phyloP scores from a whole-genome alignment of 768 basidiomycete species.

The Psilocybe azurescens region DNA sequence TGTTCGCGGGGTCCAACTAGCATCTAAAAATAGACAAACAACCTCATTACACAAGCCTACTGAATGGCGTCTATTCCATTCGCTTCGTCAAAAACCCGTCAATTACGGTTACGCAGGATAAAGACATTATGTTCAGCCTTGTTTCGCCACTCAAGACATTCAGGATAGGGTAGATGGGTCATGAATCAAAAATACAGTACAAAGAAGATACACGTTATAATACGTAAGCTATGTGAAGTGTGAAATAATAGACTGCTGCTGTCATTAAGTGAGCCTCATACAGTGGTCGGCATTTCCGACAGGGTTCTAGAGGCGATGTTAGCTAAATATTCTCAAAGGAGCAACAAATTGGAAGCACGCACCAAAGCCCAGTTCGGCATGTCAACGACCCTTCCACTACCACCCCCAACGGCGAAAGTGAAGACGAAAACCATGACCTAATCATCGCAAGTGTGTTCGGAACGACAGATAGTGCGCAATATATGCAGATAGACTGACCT shows the following conservation, averaged over 20 bases:
- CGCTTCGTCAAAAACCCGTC: too few relatives aligned
- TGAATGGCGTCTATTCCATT: too few relatives aligned
- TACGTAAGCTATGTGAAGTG: neutral
- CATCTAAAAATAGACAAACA: too few relatives aligned
- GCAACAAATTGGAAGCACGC: neutral
- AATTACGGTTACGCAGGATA: too few relatives aligned
- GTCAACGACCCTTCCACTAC: constrained; percentile 11
- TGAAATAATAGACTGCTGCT: neutral
- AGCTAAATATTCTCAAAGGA: neutral
- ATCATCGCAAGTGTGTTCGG: too few relatives aligned
- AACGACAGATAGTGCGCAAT: too few relatives aligned
- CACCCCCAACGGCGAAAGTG: constrained; percentile 36
- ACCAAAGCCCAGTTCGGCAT: constrained; percentile 22
- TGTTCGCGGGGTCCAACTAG: too few relatives aligned
- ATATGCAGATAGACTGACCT: constrained; percentile 16
- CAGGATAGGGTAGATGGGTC: too few relatives aligned
- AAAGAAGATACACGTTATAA: neutral
- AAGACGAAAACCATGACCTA: constrained; percentile 49
- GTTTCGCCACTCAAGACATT: too few relatives aligned
- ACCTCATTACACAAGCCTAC: too few relatives aligned
- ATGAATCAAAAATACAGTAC: too few relatives aligned
- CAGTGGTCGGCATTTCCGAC: neutral
- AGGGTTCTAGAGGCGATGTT: neutral
- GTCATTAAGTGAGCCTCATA: neutral
- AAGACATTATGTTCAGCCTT: too few relatives aligned